Evolutionary conservation across 345 rosid species (phyloP).

Genomic region (Populus euphratica): DNA sequence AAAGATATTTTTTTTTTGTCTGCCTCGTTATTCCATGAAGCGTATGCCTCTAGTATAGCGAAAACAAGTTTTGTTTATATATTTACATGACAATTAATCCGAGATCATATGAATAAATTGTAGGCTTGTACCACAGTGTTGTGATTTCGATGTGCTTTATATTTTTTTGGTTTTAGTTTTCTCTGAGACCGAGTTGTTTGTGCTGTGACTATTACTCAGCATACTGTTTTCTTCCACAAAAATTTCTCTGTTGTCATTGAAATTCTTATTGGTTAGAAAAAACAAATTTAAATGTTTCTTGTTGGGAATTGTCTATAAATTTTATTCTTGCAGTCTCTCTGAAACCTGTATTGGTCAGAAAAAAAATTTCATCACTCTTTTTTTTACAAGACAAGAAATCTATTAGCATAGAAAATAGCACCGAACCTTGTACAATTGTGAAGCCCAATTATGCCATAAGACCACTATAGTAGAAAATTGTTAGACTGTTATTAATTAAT

Average conservation of each 20-base stretch:
- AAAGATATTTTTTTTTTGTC: background rate
- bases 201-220: background rate
- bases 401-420: too few relatives aligned
- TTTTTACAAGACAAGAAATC: too few relatives aligned
- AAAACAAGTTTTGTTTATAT: background rate
- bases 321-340: too few relatives aligned
- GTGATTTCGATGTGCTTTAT: background rate
- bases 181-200: background rate
- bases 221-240: background rate
- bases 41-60: background rate
- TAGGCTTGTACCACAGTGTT: background rate
- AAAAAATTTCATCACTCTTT: too few relatives aligned
- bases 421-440: too few relatives aligned
- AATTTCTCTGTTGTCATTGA: background rate
- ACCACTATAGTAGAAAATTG: too few relatives aligned
- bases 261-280: background rate
- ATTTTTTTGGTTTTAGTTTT: background rate
- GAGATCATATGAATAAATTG: background rate
- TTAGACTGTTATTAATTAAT: too few relatives aligned
- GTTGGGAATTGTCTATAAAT: too few relatives aligned
- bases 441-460: too few relatives aligned
- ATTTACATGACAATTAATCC: background rate
- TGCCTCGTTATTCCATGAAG: background rate
- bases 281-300: too few relatives aligned
- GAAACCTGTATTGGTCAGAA: too few relatives aligned